Evolutionary conservation across 495 filamentous ascomycete genomes (phyloP).

Genomic region (Podospora pseudoanserina): DNA sequence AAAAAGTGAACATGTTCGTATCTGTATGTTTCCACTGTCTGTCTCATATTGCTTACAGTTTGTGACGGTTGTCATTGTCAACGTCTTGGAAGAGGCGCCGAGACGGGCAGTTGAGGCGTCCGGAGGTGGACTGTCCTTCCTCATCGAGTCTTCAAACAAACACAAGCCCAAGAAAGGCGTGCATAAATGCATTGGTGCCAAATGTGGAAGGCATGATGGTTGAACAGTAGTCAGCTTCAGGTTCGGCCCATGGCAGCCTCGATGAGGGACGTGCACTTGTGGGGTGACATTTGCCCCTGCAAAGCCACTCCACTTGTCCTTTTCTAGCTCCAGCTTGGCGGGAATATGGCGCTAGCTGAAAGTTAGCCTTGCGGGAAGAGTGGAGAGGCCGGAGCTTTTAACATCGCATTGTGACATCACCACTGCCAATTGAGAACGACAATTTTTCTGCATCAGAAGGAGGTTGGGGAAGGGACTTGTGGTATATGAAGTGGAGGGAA

Average conservation of each 20-base stretch:
- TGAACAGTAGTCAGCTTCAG: not conserved
- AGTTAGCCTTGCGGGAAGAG: not conserved
- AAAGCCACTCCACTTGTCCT: not conserved
- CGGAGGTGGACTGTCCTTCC: not conserved
- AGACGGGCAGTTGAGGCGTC: not conserved
- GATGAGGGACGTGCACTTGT: not conserved
- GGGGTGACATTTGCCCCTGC: not conserved
- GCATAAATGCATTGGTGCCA: not conserved
- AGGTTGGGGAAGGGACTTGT: not conserved
- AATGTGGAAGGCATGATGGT: not conserved
- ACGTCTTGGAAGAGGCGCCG: not conserved
- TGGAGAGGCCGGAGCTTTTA: not conserved
- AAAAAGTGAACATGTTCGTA: not conserved
- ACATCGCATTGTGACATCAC: constrained; percentile 11
- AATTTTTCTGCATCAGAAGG: not conserved
- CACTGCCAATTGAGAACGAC: not conserved
- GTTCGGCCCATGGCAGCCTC: not conserved
- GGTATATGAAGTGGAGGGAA: not conserved
- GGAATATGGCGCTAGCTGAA: not conserved
- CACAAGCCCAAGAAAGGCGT: not conserved
- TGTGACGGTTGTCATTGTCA: not conserved
- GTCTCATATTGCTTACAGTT: not conserved
- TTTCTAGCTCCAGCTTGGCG: not conserved
- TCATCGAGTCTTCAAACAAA: not conserved
- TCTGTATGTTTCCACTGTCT: not conserved